Percentiles rank a stretch among this genome's conserved stretches.
These are phyloP conservation scores for Stephania japonica DNA, from an alignment of 164 flowering plant species.

Conservation along the genomic window DNA sequence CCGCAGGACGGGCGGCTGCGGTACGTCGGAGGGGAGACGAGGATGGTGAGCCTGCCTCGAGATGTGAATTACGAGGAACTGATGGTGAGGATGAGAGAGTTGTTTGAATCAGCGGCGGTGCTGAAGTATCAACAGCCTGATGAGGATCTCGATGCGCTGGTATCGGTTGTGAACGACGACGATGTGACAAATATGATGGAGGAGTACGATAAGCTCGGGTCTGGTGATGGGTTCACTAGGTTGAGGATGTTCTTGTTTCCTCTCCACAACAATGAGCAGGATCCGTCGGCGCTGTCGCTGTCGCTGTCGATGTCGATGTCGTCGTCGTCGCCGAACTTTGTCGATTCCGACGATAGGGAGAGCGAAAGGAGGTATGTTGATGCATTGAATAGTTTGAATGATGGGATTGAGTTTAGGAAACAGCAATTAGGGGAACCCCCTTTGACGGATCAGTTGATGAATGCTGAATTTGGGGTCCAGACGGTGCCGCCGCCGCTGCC, in stretches of 20 bases:
- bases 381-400: slow-evolving; percentile 81
- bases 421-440: slow-evolving; percentile 40
- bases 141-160: slow-evolving; percentile 97
- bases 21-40: slow-evolving; percentile 95
- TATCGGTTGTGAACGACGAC: slow-evolving; percentile 94
- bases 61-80: slow-evolving; percentile 63
- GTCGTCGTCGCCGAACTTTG: slow-evolving; percentile 20
- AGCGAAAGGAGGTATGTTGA: slow-evolving; percentile 90
- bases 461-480: slow-evolving; percentile 41
- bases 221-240: slow-evolving; percentile 76
- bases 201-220: slow-evolving; percentile 88
- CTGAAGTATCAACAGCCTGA: slow-evolving; percentile 98
- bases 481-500: slow-evolving; percentile 37
- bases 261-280: slow-evolving; percentile 51
- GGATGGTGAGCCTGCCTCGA: slow-evolving; percentile 76
- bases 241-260: slow-evolving; percentile 80
- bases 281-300: slow-evolving; percentile 10
- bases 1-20: slow-evolving; percentile 93
- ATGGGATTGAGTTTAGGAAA: slow-evolving; percentile 45
- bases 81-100: slow-evolving; percentile 75
- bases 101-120: slow-evolving; percentile 58
- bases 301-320: too few relatives aligned
- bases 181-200: slow-evolving; percentile 99
- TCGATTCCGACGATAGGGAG: slow-evolving; percentile 69
- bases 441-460: slow-evolving; percentile 25